These are phyloP conservation scores for Sporobolomyces phaffii DNA, from an alignment of 768 basidiomycete species.

Conservation along the genomic window DNA sequence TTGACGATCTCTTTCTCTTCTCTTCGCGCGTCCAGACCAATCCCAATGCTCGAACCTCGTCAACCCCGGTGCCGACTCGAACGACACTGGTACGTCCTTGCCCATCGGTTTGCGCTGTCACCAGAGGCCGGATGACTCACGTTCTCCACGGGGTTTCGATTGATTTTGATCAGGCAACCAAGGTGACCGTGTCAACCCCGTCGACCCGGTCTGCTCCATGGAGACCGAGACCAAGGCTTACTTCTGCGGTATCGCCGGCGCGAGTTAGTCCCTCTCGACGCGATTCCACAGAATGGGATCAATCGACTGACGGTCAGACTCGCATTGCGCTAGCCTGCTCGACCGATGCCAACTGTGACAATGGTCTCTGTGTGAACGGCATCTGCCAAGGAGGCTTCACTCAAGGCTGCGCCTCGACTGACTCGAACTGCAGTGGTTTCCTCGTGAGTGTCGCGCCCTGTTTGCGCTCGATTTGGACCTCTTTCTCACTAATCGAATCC, in stretches of 20 bases:
- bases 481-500: no score
- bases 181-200: slow-evolving; percentile 17
- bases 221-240: slow-evolving; percentile 21
- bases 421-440: slow-evolving; percentile 6
- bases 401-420: neutral
- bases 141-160: no score
- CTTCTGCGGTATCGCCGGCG: slow-evolving; percentile 30
- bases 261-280: neutral
- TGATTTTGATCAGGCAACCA: neutral
- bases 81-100: neutral
- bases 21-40: slow-evolving; percentile 8
- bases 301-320: no score
- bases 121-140: no score
- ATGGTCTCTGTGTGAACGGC: slow-evolving; percentile 17
- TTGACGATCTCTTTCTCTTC: neutral
- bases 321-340: slow-evolving; percentile 22
- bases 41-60: slow-evolving; percentile 6
- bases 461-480: no score
- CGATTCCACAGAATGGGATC: no score
- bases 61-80: slow-evolving; percentile 1
- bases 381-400: slow-evolving; percentile 19
- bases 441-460: neutral
- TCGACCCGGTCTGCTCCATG: slow-evolving; percentile 3
- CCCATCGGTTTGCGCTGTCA: neutral
- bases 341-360: slow-evolving; percentile 22